Conservation (phyloP, 208 protist species). For the Leptomonas pyrrhocoris region DNA sequence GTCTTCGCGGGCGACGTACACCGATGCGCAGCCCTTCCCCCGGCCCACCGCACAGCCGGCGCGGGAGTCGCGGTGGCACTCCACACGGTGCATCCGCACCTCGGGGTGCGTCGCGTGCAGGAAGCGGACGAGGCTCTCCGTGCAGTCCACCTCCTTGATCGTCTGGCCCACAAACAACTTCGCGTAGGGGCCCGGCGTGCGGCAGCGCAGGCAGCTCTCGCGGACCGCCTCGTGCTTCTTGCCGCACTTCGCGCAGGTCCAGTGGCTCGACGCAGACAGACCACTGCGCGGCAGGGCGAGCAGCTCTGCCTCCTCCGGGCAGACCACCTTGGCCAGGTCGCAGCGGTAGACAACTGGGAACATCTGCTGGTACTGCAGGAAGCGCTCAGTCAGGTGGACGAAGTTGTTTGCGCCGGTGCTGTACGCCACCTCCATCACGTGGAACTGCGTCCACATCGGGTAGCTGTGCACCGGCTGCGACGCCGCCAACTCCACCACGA, state of each 20-base stretch:
- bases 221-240: conserved; percentile 57
- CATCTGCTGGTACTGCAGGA: conserved; percentile 58
- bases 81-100: conserved; percentile 54
- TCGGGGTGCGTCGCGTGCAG: conserved; percentile 63
- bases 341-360: conserved; percentile 68
- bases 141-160: conserved; percentile 55
- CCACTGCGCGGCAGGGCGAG: conserved; percentile 38
- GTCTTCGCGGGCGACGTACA: conserved; percentile 60
- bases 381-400: conserved; percentile 58
- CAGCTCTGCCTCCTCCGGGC: conserved; percentile 40
- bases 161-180: conserved; percentile 72
- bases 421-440: conserved; percentile 69
- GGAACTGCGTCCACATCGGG: conserved; percentile 68
- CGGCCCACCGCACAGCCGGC: conserved; percentile 15
- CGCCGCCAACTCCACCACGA: neutral
- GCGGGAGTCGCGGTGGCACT: conserved; percentile 41
- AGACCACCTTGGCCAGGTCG: conserved; percentile 30
- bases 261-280: conserved; percentile 52
- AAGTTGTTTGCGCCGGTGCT: conserved; percentile 64
- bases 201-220: conserved; percentile 66
- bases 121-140: conserved; percentile 44
- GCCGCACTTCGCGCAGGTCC: conserved; percentile 59
- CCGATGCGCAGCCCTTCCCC: conserved; percentile 56
- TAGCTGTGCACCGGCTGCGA: conserved; percentile 34
- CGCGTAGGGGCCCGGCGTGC: conserved; percentile 33